phyloP scores from a whole-genome alignment of 139 green algal genomes.

The Penium margaritaceum region DNA sequence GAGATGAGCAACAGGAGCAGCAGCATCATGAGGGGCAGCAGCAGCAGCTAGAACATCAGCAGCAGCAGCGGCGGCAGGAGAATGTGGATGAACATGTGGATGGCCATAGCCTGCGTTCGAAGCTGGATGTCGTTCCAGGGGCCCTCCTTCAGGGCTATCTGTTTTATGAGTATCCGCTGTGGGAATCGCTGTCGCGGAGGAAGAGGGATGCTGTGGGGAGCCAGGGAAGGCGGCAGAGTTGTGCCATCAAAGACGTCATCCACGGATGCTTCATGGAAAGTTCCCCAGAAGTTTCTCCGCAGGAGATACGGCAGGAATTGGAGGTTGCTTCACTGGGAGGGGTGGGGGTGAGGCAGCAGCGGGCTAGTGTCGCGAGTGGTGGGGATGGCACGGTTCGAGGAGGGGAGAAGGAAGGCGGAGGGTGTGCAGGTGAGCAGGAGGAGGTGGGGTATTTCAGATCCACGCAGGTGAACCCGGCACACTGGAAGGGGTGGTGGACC shows the following conservation, averaged over 20 bases:
- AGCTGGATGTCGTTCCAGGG: not conserved
- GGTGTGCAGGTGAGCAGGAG: not conserved
- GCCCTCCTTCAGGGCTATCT: slow-evolving; percentile 19
- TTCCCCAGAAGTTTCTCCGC: not conserved
- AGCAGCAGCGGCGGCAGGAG: not conserved
- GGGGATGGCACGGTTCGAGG: no score
- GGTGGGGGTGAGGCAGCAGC: not conserved
- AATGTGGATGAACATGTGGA: no score
- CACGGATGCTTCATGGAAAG: not conserved
- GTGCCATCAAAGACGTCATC: not conserved
- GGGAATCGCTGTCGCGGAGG: not conserved
- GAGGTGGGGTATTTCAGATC: no score
- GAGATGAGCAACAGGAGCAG: no score
- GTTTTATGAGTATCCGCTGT: slow-evolving; percentile 32
- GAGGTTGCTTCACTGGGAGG: not conserved
- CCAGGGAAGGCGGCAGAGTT: not conserved
- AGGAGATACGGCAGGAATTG: not conserved
- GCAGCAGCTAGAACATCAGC: no score
- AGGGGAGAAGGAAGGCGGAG: not conserved
- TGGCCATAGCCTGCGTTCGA: no score
- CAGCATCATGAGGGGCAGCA: not conserved
- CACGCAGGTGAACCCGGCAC: slow-evolving; percentile 1
- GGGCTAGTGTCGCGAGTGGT: not conserved
- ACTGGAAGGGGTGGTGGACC: slow-evolving; percentile 35
- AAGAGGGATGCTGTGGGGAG: not conserved